These are phyloP conservation scores for Dendryphion nanum DNA, from an alignment of 2,329 filamentous ascomycete species.

Conservation along the genomic window DNA sequence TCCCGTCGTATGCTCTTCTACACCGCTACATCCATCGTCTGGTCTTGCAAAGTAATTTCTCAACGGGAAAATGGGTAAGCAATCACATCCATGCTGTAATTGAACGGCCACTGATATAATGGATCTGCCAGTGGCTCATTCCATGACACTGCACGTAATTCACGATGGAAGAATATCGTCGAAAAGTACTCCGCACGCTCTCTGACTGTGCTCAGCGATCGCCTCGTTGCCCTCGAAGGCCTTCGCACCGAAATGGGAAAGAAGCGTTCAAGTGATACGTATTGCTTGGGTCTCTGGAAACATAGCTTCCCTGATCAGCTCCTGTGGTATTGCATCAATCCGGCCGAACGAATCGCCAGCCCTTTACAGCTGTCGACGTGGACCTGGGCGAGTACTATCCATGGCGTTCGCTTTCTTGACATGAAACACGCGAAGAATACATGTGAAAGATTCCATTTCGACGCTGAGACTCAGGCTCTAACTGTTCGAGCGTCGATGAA, in stretches of 20 bases:
- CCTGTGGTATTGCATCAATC: constrained; percentile 15
- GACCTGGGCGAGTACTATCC: constrained; percentile 19
- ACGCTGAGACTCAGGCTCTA: constrained; percentile 7
- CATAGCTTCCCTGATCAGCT: constrained; percentile 19
- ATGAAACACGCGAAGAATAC: constrained; percentile 16
- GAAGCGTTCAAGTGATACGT: constrained; percentile 9
- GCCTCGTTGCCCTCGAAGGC: constrained; percentile 27
- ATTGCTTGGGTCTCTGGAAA: constrained; percentile 19
- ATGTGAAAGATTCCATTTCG: constrained; percentile 11
- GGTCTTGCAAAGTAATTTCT: constrained; percentile 19
- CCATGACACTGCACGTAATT: constrained; percentile 18
- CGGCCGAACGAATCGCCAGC: constrained; percentile 9
- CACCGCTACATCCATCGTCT: constrained; percentile 15
- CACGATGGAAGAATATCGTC: constrained; percentile 19
- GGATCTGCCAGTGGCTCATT: constrained; percentile 18
- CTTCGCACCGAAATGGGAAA: constrained; percentile 43
- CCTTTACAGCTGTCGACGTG: constrained; percentile 14
- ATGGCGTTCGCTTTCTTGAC: constrained; percentile 18
- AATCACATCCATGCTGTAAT: no score
- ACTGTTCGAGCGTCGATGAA: constrained; percentile 8
- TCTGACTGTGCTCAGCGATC: constrained; percentile 9
- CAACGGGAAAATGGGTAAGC: constrained; percentile 23
- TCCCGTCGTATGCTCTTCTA: constrained; percentile 21
- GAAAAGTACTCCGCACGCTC: constrained; percentile 16
- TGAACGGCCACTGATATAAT: no score